A percentile compares a stretch with the other conserved stretches of the same genome.
Conservation (phyloP, 116 monocot species). For the Dioscorea cayenensis region DNA sequence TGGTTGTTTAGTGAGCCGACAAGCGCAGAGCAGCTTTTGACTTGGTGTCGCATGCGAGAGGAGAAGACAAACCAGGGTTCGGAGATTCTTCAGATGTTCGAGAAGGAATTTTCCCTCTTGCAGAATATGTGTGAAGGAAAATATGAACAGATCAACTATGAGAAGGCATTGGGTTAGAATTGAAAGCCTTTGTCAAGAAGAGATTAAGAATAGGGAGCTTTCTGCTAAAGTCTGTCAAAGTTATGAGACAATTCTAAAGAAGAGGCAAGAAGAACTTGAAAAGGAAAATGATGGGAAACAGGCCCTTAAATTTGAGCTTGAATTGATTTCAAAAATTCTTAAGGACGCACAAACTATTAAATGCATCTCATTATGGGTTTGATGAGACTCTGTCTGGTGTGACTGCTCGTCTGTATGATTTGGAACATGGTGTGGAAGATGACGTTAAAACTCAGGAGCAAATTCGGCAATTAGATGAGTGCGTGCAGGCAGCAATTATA, state of each 20-base stretch:
- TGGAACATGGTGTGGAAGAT: constrained; percentile 53
- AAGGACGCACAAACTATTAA: constrained; percentile 75
- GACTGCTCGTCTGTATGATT: constrained; percentile 47
- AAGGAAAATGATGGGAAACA: constrained; percentile 37
- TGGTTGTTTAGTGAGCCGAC: constrained; percentile 74
- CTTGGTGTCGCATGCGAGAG: constrained; percentile 51
- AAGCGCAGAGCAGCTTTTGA: constrained; percentile 41
- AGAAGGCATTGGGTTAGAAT: constrained; percentile 46
- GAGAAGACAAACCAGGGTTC: constrained; percentile 49
- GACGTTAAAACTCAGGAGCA: constrained; percentile 61
- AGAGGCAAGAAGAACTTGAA: constrained; percentile 66
- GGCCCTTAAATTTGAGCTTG: constrained; percentile 50
- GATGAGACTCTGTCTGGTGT: constrained; percentile 51
- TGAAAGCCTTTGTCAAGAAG: constrained; percentile 59
- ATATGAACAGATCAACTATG: constrained; percentile 59
- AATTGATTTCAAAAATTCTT: constrained; percentile 59
- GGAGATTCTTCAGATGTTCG: constrained; percentile 56
- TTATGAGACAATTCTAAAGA: constrained; percentile 51
- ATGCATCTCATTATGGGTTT: constrained; percentile 56
- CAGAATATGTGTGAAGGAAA: constrained; percentile 73
- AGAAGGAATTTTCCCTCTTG: constrained; percentile 68
- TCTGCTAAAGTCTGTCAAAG: constrained; percentile 21
- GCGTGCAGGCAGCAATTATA: constrained; percentile 50
- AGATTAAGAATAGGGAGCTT: constrained; percentile 48
- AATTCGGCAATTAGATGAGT: constrained; percentile 54